Conservation (phyloP, 2,329 filamentous ascomycete genomes). For the Hypomyces perniciosus region DNA sequence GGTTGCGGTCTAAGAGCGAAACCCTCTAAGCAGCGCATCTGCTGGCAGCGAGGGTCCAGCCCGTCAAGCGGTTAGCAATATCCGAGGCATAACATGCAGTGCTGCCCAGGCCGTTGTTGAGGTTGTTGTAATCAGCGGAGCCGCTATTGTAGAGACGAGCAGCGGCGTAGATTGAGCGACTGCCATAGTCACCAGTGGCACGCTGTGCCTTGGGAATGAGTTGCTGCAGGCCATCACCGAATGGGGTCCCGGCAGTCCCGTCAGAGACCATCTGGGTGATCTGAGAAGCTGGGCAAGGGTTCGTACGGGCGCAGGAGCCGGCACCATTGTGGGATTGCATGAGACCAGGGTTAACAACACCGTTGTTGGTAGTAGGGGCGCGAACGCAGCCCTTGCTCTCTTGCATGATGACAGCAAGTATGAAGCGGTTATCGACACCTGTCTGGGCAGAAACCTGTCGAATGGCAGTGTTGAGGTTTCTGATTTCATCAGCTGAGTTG, state of each 20-base stretch:
- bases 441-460: conserved; percentile 23
- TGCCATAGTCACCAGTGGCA: background rate
- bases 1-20: background rate
- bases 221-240: conserved; percentile 34
- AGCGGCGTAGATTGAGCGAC: conserved; percentile 16
- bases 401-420: conserved; percentile 39
- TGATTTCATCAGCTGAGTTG: conserved; percentile 10
- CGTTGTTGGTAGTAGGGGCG: conserved; percentile 34
- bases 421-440: conserved; percentile 34
- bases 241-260: conserved; percentile 35
- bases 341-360: conserved; percentile 37
- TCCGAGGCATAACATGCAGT: conserved; percentile 19
- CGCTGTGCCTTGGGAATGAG: conserved; percentile 3
- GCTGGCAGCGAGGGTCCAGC: conserved; percentile 17
- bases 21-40: background rate
- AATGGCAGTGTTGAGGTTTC: conserved; percentile 22
- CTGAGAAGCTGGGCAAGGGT: conserved; percentile 22
- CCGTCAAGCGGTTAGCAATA: conserved; percentile 19
- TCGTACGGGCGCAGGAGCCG: conserved; percentile 32
- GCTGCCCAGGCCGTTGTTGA: conserved; percentile 16
- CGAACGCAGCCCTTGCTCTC: conserved; percentile 41
- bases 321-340: conserved; percentile 34
- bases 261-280: conserved; percentile 33
- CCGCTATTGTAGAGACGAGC: conserved; percentile 20
- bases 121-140: conserved; percentile 18